phyloP scores from a whole-genome alignment of 805 yeast genomes.

The Nakazawaea peltata region DNA sequence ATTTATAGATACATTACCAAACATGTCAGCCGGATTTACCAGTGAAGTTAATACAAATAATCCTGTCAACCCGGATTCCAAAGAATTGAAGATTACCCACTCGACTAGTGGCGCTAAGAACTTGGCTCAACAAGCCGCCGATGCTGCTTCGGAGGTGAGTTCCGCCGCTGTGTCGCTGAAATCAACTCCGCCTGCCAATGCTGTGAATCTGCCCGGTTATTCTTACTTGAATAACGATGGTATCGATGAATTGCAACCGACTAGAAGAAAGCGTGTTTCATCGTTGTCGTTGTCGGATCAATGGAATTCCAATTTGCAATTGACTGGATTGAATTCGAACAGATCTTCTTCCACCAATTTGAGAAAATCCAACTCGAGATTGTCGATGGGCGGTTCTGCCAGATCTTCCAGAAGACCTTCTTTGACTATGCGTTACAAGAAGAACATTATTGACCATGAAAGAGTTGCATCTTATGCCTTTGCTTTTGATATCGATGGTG shows the following conservation, averaged over 20 bases:
- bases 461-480: conserved; percentile 80
- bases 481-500: conserved; percentile 93
- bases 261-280: conserved; percentile 55
- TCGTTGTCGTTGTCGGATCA: conserved; percentile 66
- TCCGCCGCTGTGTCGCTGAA: neutral
- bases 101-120: too few species aligned
- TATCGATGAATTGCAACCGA: conserved; percentile 58
- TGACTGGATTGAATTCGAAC: conserved; percentile 25
- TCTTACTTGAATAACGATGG: conserved; percentile 69
- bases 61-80: conserved; percentile 6
- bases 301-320: conserved; percentile 28
- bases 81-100: conserved; percentile 6
- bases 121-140: neutral
- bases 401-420: conserved; percentile 38
- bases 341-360: conserved; percentile 10
- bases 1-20: too few species aligned
- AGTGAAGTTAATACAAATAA: conserved; percentile 9
- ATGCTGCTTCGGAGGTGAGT: neutral
- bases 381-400: conserved; percentile 20
- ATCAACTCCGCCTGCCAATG: neutral
- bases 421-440: conserved; percentile 37
- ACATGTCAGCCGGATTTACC: conserved; percentile 10
- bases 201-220: conserved; percentile 4
- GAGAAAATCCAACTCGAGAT: conserved; percentile 16
- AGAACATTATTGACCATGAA: conserved; percentile 52